phyloP scores from a whole-genome alignment of 192 early-diverging fungal genomes.

The Backusella parvicylindrica region DNA sequence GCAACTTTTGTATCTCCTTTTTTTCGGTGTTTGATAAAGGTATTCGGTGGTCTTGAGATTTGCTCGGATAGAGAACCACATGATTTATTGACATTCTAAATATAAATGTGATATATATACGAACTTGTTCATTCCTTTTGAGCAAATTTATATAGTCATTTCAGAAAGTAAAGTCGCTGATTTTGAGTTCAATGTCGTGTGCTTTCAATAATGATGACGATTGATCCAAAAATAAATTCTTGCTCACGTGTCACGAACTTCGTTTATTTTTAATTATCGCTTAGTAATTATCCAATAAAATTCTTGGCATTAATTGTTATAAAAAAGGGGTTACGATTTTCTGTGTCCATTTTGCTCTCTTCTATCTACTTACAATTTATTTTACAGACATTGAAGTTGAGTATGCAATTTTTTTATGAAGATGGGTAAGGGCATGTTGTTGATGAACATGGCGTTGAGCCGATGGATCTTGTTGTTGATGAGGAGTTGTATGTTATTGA shows the following conservation, averaged over 20 bases:
- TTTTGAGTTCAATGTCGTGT: constrained; percentile 8
- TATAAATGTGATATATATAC: too few species aligned
- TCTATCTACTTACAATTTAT: constrained; percentile 5
- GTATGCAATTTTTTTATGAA: constrained; percentile 18
- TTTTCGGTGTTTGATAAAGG: too few species aligned
- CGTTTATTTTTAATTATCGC: constrained; percentile 10
- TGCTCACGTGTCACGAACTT: constrained; percentile 4
- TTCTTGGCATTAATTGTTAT: constrained; percentile 5
- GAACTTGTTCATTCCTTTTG: too few species aligned
- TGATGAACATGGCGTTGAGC: constrained; percentile 17
- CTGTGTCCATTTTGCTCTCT: constrained; percentile 7
- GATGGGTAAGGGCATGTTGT: constrained; percentile 14
- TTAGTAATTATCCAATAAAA: constrained; percentile 6
- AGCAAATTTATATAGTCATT: too few species aligned
- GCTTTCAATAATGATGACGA: constrained; percentile 13
- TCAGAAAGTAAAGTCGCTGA: too few species aligned
- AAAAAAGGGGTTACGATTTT: background rate
- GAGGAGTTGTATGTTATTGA: too few species aligned
- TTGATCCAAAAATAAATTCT: constrained; percentile 16
- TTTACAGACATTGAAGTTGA: constrained; percentile 17
- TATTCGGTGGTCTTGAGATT: too few species aligned
- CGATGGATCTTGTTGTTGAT: constrained; percentile 21
- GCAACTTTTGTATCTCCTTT: too few species aligned
- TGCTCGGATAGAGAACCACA: too few species aligned
- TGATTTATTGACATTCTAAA: too few species aligned